Evolutionary conservation across 768 basidiomycete species (phyloP).

Genomic region (Lentinula lateritia): DNA sequence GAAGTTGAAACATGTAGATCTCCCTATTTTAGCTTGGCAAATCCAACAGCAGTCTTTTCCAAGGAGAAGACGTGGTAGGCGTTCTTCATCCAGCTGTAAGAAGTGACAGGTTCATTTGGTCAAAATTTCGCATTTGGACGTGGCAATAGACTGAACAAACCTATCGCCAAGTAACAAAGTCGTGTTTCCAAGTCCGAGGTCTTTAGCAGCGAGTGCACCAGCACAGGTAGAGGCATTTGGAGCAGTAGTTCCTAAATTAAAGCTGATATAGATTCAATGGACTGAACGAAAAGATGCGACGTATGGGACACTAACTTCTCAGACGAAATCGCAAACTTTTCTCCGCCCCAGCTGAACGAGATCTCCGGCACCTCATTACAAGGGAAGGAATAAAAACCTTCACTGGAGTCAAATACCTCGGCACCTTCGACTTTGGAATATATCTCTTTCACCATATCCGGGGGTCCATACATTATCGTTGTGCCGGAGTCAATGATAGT

Average conservation of each 20-base stretch:
- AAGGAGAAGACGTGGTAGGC: constrained; percentile 40
- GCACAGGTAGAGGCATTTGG: constrained; percentile 39
- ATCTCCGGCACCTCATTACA: constrained; percentile 21
- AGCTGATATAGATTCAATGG: constrained; percentile 4
- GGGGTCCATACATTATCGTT: constrained; percentile 27
- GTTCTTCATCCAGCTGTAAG: constrained; percentile 28
- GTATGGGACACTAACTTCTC: constrained; percentile 14
- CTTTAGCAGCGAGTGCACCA: constrained; percentile 46
- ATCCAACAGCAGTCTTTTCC: constrained; percentile 27
- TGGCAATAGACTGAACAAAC: constrained; percentile 7
- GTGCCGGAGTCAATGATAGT: constrained; percentile 34
- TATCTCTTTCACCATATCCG: constrained; percentile 12
- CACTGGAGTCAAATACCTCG: constrained; percentile 9
- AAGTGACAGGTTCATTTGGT: not conserved
- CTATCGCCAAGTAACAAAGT: constrained; percentile 30
- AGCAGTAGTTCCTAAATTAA: constrained; percentile 33
- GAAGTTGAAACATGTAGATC: too few relatives aligned
- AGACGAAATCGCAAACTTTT: constrained; percentile 38
- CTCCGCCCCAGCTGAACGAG: constrained; percentile 30
- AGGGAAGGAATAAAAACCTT: constrained; percentile 26
- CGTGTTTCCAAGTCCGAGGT: constrained; percentile 16
- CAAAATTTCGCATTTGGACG: not conserved
- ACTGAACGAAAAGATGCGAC: not conserved
- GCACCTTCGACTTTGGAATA: constrained; percentile 22
- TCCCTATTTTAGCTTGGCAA: constrained; percentile 20